A percentile compares a stretch with the other conserved stretches of the same genome.
phyloP scores from a whole-genome alignment of 805 yeast species.

The Metschnikowia gruessii region DNA sequence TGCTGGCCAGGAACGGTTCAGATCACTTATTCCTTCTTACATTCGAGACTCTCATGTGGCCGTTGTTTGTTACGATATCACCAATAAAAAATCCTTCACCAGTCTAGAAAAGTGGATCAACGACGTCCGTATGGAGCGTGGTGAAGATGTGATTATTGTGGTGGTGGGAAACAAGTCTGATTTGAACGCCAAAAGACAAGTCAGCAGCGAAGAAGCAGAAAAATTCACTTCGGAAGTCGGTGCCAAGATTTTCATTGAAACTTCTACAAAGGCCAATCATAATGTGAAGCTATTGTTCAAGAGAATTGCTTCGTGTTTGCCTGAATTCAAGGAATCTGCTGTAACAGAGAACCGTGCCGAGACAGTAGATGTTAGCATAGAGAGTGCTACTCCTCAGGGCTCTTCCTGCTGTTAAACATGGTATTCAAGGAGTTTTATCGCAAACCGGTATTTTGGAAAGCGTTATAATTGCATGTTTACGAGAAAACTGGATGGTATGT shows the following conservation, averaged over 20 bases:
- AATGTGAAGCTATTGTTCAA: slow-evolving; percentile 88
- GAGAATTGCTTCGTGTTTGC: slow-evolving; percentile 85
- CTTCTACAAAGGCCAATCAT: slow-evolving; percentile 92
- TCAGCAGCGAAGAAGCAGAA: slow-evolving; percentile 82
- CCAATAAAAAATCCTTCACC: slow-evolving; percentile 79
- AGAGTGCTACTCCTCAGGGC: slow-evolving; percentile 18
- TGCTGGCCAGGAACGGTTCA: slow-evolving; percentile 96
- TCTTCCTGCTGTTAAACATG: slow-evolving; percentile 15
- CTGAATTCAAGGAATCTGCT: slow-evolving; percentile 53
- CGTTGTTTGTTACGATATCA: slow-evolving; percentile 90
- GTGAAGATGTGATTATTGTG: slow-evolving; percentile 82
- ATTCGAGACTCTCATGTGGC: slow-evolving; percentile 98
- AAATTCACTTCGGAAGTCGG: slow-evolving; percentile 65
- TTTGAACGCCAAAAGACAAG: slow-evolving; percentile 73
- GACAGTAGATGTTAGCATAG: slow-evolving; percentile 39
- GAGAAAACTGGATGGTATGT: too few relatives aligned
- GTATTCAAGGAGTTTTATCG: not conserved
- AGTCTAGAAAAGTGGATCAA: slow-evolving; percentile 89
- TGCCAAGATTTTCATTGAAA: slow-evolving; percentile 82
- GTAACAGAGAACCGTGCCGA: slow-evolving; percentile 28
- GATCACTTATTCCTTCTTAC: slow-evolving; percentile 92
- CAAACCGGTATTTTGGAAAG: not conserved
- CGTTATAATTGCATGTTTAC: not conserved
- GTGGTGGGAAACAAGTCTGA: slow-evolving; percentile 92
- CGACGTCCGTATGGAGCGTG: slow-evolving; percentile 91